Conservation (phyloP, 495 filamentous ascomycete genomes). For the Aspergillus baeticus region DNA sequence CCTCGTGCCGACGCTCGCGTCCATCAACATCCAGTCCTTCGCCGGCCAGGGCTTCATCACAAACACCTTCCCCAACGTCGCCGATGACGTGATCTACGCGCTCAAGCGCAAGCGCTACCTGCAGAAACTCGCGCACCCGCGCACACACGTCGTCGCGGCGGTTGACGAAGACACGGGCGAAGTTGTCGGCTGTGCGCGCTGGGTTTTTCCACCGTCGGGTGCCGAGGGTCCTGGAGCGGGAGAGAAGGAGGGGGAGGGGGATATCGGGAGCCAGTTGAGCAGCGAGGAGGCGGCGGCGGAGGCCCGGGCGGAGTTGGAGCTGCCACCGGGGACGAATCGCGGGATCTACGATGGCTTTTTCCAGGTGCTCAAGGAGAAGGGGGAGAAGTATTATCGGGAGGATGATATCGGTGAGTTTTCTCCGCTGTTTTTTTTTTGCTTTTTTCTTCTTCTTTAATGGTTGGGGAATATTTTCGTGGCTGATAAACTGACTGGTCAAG, state of each 20-base stretch:
- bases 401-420: constrained; percentile 19
- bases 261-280: background rate
- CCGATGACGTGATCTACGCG: background rate
- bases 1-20: constrained; percentile 11
- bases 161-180: constrained; percentile 5
- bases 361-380: constrained; percentile 11
- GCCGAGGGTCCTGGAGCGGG: too few relatives aligned
- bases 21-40: constrained; percentile 22
- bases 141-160: constrained; percentile 13
- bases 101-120: constrained; percentile 13
- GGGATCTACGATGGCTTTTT: constrained; percentile 15
- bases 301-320: background rate
- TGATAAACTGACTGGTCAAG: constrained; percentile 7
- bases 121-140: constrained; percentile 9
- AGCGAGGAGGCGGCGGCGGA: background rate
- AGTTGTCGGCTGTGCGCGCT: constrained; percentile 18
- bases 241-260: too few relatives aligned
- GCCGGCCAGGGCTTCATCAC: constrained; percentile 3
- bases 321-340: constrained; percentile 10
- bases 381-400: constrained; percentile 4
- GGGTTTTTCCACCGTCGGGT: constrained; percentile 17
- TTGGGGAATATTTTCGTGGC: background rate
- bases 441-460: background rate
- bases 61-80: constrained; percentile 13
- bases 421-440: background rate